These are phyloP conservation scores for Diaporthe caulivora DNA, from an alignment of 2,329 filamentous ascomycete species.

Conservation along the genomic window DNA sequence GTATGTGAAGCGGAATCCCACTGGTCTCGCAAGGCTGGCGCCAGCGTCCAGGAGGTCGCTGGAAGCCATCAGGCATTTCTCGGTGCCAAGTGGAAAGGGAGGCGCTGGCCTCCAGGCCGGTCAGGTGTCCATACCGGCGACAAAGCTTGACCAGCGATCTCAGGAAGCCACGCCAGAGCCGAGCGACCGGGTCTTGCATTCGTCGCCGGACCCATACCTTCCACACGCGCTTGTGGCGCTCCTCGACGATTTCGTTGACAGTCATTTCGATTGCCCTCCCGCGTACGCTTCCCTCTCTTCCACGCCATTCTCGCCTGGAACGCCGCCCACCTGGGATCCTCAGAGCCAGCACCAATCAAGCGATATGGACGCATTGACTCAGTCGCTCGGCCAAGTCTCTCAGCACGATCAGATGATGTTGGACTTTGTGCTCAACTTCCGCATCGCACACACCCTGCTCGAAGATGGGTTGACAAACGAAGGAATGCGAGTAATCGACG, in stretches of 20 bases:
- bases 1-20: constrained; percentile 38
- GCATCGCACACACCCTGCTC: constrained; percentile 27
- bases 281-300: neutral
- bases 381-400: neutral
- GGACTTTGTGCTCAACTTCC: constrained; percentile 34
- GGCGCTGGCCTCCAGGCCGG: neutral
- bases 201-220: neutral
- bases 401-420: constrained; percentile 26
- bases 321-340: constrained; percentile 17
- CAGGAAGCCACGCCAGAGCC: neutral
- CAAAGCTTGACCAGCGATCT: constrained; percentile 10
- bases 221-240: constrained; percentile 21
- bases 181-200: neutral
- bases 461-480: constrained; percentile 15
- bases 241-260: constrained; percentile 23
- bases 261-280: constrained; percentile 24
- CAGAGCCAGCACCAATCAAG: neutral
- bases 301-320: neutral
- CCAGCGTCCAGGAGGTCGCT: constrained; percentile 18
- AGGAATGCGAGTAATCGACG: neutral
- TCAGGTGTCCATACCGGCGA: constrained; percentile 26
- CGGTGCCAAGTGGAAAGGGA: constrained; percentile 30
- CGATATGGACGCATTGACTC: neutral
- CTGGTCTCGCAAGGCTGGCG: constrained; percentile 23
- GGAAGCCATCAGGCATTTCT: constrained; percentile 34